Percentiles rank a stretch among this genome's conserved stretches.
phyloP scores from a whole-genome alignment of 2,329 filamentous ascomycete species.

The Colletotrichum filicis region DNA sequence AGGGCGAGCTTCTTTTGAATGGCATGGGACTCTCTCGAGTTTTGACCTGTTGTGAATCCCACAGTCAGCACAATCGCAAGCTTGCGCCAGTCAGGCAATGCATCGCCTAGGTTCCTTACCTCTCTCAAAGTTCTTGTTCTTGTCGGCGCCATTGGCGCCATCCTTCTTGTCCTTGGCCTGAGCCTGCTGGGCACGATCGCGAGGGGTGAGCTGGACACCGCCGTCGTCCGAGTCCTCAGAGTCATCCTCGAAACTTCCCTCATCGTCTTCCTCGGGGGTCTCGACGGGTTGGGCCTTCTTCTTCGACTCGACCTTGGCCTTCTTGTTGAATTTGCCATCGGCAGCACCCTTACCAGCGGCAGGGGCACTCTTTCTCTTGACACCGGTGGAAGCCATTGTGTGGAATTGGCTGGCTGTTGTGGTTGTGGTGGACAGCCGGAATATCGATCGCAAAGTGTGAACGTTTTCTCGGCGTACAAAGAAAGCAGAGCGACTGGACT shows the following conservation, averaged over 20 bases:
- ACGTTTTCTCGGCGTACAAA: conserved; percentile 12
- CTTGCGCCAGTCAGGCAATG: not conserved
- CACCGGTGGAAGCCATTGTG: conserved; percentile 60
- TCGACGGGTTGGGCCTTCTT: conserved; percentile 46
- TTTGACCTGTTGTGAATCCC: conserved; percentile 58
- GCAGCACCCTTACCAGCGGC: conserved; percentile 53
- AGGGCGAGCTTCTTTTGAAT: conserved; percentile 91
- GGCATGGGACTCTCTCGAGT: conserved; percentile 86
- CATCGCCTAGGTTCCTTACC: conserved; percentile 45
- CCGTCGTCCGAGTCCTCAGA: conserved; percentile 65
- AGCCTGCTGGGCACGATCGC: conserved; percentile 45
- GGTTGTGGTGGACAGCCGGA: conserved; percentile 10
- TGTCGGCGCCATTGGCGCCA: conserved; percentile 43
- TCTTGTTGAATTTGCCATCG: conserved; percentile 58
- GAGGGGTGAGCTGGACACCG: conserved; percentile 55
- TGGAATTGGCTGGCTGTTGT: conserved; percentile 16
- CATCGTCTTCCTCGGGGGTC: conserved; percentile 41
- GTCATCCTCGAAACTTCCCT: conserved; percentile 44
- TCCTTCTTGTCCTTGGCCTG: conserved; percentile 39
- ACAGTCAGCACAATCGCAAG: not conserved
- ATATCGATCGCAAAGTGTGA: conserved; percentile 13
- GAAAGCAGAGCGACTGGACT: not conserved
- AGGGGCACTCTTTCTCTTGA: conserved; percentile 65
- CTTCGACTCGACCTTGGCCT: conserved; percentile 54
- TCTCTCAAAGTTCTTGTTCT: conserved; percentile 54